A percentile compares a stretch with the other conserved stretches of the same genome.
Evolutionary conservation across 2,329 filamentous ascomycete genomes (phyloP).

Genomic region (Aspergillus spinulosporus): DNA sequence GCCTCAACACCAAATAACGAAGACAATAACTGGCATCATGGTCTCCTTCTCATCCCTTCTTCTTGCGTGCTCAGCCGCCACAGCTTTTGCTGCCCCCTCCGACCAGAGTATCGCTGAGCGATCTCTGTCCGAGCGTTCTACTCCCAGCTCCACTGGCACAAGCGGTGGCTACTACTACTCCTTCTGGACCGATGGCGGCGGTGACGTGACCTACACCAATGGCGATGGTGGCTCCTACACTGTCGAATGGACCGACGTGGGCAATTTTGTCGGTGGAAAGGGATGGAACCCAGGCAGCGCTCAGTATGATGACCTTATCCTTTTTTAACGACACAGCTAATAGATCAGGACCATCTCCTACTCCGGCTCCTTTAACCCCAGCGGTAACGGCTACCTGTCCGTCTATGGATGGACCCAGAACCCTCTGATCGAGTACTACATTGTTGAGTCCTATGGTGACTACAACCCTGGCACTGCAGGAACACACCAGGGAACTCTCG

Average conservation of each 20-base stretch:
- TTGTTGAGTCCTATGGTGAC: constrained; percentile 37
- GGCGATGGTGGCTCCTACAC: constrained; percentile 47
- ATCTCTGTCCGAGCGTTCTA: constrained; percentile 12
- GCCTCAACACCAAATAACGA: not conserved
- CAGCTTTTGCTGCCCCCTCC: constrained; percentile 26
- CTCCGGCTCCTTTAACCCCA: constrained; percentile 30
- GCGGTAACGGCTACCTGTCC: constrained; percentile 37
- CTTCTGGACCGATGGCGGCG: constrained; percentile 52
- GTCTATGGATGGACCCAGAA: constrained; percentile 47
- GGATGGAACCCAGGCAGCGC: constrained; percentile 58
- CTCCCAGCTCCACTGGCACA: constrained; percentile 32
- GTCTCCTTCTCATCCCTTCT: constrained; percentile 30
- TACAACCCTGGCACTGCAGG: constrained; percentile 35
- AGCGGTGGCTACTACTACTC: constrained; percentile 52
- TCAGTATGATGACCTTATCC: constrained; percentile 39
- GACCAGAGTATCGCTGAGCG: constrained; percentile 17
- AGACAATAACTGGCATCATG: constrained; percentile 20
- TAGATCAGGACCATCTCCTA: constrained; percentile 28
- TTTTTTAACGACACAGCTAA: not conserved
- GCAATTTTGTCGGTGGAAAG: constrained; percentile 60
- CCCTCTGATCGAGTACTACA: constrained; percentile 42
- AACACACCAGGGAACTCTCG: constrained; percentile 37
- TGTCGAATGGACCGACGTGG: constrained; percentile 48
- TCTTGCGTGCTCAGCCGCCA: constrained; percentile 23
- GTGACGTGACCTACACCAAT: constrained; percentile 50